Evolutionary conservation across 768 basidiomycete species (phyloP), one percentile per base, ranked within the genome.

Genomic region (Leucosporidium creatinivorum): DNA sequence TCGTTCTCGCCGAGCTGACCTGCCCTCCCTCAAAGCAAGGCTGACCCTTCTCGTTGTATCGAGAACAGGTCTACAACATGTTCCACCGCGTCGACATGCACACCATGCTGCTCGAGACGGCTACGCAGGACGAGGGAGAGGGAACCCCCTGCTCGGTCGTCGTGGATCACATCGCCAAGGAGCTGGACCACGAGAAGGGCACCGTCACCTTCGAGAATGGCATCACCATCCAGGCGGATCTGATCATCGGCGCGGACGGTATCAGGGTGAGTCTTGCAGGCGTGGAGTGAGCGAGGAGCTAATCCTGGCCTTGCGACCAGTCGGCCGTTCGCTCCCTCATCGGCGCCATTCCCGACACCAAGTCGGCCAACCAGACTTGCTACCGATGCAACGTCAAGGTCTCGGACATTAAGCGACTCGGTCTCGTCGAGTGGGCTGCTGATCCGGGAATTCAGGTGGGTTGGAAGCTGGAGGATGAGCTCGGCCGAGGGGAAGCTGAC

Each of bases 221-320:
- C 7, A 36, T 21, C 8, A 68, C 30, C 25, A 49, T 62, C 52
- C 49, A 33, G 50, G 72, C 67, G 15, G 74, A 75, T 59, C 30
- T 75, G 48, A 67, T 75, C 62, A 60, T 75, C 33, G 74, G 74
- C 7, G 66, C 73, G 0, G 74, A 75, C 66, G 74, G 74, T 30
- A 66, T 75, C 47, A 57, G 56, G 17, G 56, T n/a, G n/a, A 57
- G 56, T 33, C 25, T n/a, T 4, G 18, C 63, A 61, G n/a, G 19
- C 50, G 44, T 25, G 10, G 13, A 15, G 15, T 44, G 48, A 51
- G 23, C 58, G 36, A 44, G 52, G 48, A 25, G 47, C 58, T 49
- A 8, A 30, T 10, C 10, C 56, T 30, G 2, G 28, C 26, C 23
- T 52, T 17, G 23, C 33, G 15, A 13, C 3, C 66, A 68, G 63